Conservation (phyloP, 2,329 filamentous ascomycete genomes). For the Fusarium transvaalense region DNA sequence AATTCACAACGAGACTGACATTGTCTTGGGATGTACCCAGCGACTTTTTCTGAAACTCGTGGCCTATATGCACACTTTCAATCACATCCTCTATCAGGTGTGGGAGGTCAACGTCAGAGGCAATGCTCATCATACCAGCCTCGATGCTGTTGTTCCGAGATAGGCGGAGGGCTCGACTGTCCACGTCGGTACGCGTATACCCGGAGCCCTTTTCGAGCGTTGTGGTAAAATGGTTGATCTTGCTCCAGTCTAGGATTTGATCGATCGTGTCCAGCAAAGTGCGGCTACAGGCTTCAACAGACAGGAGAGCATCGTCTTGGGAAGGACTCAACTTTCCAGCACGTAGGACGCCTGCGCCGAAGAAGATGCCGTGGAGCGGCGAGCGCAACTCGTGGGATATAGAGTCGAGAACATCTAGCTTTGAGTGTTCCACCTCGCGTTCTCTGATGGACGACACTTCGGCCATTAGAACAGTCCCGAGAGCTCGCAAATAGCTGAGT, state of each 20-base stretch:
- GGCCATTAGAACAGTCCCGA: constrained; percentile 1
- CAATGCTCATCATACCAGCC: constrained; percentile 1
- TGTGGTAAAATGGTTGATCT: constrained; percentile 2
- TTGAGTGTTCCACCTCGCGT: not conserved
- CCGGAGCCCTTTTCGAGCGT: not conserved
- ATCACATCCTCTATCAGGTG: constrained; percentile 1
- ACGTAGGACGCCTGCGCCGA: not conserved
- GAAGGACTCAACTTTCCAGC: not conserved
- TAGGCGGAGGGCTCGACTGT: not conserved
- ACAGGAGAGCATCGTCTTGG: not conserved
- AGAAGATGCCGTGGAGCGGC: not conserved
- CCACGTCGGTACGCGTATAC: not conserved
- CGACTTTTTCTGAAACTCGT: constrained; percentile 2
- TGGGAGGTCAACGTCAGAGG: not conserved
- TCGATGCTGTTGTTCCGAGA: not conserved
- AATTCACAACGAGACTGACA: not conserved
- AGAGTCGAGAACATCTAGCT: not conserved
- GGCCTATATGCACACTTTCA: not conserved
- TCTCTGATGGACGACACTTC: not conserved
- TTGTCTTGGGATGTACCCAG: fast-evolving
- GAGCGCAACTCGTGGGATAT: constrained; percentile 6
- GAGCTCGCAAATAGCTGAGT: not conserved
- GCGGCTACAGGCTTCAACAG: not conserved
- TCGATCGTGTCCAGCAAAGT: constrained; percentile 1
- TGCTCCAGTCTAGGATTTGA: constrained; percentile 9